These are phyloP conservation scores for Hansenula anomala DNA, from an alignment of 1,139 yeast species.

Conservation along the genomic window DNA sequence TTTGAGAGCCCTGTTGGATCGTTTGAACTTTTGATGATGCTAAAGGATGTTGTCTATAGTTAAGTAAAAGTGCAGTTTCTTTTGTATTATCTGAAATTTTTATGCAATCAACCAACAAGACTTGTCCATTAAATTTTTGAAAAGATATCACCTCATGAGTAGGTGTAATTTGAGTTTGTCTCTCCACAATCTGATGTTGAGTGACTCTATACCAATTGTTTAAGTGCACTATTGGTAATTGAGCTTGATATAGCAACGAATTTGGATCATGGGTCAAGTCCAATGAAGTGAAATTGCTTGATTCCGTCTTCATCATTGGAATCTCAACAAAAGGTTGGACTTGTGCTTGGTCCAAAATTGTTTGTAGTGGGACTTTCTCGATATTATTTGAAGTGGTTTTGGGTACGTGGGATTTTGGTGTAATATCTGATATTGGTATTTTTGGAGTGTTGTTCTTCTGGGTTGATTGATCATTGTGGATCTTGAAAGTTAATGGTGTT, in stretches of 20 bases:
- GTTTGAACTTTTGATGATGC: conserved; percentile 5
- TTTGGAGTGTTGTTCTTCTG: neutral
- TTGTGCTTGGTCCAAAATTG: neutral
- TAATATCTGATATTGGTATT: neutral
- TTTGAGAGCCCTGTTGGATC: conserved; percentile 11
- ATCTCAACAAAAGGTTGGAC: neutral
- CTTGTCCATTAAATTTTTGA: conserved; percentile 4
- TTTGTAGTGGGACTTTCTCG: neutral
- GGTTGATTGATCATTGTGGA: neutral
- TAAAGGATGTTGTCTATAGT: conserved; percentile 12
- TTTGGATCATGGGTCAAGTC: neutral
- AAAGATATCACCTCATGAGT: conserved; percentile 1
- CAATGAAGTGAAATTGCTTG: neutral
- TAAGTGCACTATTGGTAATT: conserved; percentile 14
- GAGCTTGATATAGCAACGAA: conserved; percentile 8
- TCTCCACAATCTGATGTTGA: conserved; percentile 6
- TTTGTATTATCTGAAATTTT: neutral
- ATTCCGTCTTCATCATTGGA: neutral
- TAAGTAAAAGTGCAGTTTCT: conserved; percentile 9
- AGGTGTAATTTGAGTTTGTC: neutral
- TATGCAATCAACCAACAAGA: conserved; percentile 3
- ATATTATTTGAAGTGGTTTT: too few relatives aligned
- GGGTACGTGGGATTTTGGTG: neutral
- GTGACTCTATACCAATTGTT: conserved; percentile 17
- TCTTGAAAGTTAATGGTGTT: neutral